These are phyloP conservation scores for Parathielavia appendiculata DNA, from an alignment of 495 filamentous ascomycete genomes.

Conservation along the genomic window DNA sequence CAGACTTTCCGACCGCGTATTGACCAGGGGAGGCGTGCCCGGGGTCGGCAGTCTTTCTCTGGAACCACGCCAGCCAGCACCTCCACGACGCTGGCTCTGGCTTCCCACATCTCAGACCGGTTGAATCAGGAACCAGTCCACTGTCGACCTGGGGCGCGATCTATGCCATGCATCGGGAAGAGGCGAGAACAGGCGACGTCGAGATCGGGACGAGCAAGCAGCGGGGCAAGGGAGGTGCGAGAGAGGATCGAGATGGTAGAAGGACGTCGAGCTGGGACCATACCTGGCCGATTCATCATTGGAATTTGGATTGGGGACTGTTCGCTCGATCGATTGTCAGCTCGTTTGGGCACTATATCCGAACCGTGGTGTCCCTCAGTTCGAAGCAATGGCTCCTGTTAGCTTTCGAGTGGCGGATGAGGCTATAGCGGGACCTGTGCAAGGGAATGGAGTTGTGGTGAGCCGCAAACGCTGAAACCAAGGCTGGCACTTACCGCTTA, in stretches of 20 bases:
- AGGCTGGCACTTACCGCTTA: slow-evolving; percentile 10
- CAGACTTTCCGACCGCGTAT: neutral
- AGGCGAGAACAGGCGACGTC: slow-evolving; percentile 16
- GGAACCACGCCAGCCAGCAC: too few relatives aligned
- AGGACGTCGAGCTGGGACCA: slow-evolving; percentile 27
- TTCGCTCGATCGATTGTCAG: neutral
- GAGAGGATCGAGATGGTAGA: slow-evolving; percentile 18
- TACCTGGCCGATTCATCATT: slow-evolving; percentile 58
- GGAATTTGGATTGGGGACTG: neutral
- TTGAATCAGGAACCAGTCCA: neutral
- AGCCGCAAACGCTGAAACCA: slow-evolving; percentile 5
- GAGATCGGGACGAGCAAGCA: slow-evolving; percentile 25
- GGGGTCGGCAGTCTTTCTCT: too few relatives aligned
- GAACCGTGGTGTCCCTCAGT: neutral
- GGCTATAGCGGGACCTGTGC: slow-evolving; percentile 2
- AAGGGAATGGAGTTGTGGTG: slow-evolving; percentile 13
- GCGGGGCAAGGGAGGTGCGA: slow-evolving; percentile 33
- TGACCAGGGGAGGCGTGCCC: neutral
- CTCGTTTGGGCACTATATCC: neutral
- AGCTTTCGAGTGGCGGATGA: neutral
- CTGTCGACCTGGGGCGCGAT: neutral
- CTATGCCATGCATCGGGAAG: neutral
- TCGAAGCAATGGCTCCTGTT: neutral
- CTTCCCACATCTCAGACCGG: neutral
- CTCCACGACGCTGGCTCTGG: neutral